These are phyloP conservation scores for Neofusicoccum umdonicola DNA, from an alignment of 2,329 filamentous ascomycete species.

Conservation along the genomic window DNA sequence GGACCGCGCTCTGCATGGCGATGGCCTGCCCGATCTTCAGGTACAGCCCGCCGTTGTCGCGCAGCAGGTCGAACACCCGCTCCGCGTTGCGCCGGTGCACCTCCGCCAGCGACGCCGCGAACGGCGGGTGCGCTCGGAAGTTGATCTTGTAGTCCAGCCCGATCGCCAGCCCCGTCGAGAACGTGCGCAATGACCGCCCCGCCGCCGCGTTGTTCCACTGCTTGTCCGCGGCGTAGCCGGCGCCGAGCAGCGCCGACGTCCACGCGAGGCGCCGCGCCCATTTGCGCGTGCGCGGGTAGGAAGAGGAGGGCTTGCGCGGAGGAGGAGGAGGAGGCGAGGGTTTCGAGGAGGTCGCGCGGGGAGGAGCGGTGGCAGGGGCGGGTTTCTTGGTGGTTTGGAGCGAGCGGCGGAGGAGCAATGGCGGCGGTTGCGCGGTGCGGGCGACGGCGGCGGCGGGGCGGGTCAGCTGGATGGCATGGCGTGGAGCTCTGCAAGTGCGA, in stretches of 20 bases:
- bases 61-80: conserved; percentile 75
- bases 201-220: conserved; percentile 77
- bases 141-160: conserved; percentile 96
- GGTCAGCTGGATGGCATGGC: conserved; percentile 20
- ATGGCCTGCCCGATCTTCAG: conserved; percentile 98
- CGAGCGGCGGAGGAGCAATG: conserved; percentile 27
- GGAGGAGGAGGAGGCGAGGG: conserved; percentile 72
- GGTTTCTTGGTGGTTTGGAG: conserved; percentile 37
- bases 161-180: conserved; percentile 73
- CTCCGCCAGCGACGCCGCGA: conserved; percentile 70
- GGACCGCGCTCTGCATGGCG: conserved; percentile 92
- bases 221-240: conserved; percentile 67
- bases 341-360: conserved; percentile 48
- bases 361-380: conserved; percentile 20
- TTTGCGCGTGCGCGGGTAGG: conserved; percentile 58
- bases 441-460: conserved; percentile 19
- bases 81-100: conserved; percentile 82
- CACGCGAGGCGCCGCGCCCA: conserved; percentile 74
- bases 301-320: conserved; percentile 49
- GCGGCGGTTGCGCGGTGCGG: conserved; percentile 21
- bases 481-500: conserved; percentile 31
- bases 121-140: conserved; percentile 75
- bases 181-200: conserved; percentile 76
- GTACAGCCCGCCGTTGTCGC: conserved; percentile 87
- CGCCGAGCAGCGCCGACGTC: conserved; percentile 57